Conservation (phyloP, 2,329 filamentous ascomycete genomes). For the Aspergillus sp. region DNA sequence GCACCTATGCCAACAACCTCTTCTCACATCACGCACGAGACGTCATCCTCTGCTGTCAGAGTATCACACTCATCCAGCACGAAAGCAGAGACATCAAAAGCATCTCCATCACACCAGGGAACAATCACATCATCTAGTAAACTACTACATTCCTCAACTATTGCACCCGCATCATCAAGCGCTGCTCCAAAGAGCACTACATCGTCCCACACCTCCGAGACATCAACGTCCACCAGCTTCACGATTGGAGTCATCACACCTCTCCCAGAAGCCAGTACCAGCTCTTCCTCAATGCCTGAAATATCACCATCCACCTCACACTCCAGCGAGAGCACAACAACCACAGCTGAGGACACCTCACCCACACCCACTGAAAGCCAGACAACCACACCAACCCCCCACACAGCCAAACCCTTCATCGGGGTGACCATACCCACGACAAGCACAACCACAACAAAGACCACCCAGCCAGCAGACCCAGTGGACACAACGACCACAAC, state of each 20-base stretch:
- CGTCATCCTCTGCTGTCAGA: background rate
- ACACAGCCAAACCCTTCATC: background rate
- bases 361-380: background rate
- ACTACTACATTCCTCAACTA: background rate
- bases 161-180: background rate
- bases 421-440: background rate
- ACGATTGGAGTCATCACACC: background rate
- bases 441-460: background rate
- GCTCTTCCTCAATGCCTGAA: background rate
- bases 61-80: background rate
- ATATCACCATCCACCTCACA: background rate
- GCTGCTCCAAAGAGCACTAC: background rate
- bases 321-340: background rate
- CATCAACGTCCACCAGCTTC: background rate
- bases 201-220: background rate
- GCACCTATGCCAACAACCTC: background rate
- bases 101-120: background rate
- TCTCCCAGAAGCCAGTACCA: background rate
- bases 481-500: background rate
- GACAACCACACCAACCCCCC: background rate
- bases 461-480: too few species aligned
- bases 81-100: background rate
- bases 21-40: background rate
- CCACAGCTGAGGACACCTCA: background rate
- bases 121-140: background rate